Conservation (phyloP, 177 flowering plant genomes). For the Telopea speciosissima region DNA sequence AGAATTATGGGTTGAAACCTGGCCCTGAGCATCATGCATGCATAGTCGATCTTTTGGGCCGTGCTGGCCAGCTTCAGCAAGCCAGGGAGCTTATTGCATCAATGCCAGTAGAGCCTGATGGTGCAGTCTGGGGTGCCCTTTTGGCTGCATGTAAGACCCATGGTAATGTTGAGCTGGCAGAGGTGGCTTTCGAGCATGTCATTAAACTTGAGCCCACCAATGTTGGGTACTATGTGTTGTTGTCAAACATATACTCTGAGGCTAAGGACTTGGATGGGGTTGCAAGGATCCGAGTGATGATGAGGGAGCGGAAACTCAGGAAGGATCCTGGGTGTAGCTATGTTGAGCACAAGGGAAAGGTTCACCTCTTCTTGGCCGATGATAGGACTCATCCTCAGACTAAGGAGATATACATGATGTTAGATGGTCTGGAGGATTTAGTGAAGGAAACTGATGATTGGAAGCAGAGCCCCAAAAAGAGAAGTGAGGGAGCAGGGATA, state of each 20-base stretch:
- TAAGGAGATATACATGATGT: constrained; percentile 37
- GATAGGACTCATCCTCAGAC: constrained; percentile 46
- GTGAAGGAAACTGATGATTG: constrained; percentile 16
- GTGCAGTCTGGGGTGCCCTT: constrained; percentile 79
- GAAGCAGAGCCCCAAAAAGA: constrained; percentile 11
- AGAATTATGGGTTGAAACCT: constrained; percentile 35
- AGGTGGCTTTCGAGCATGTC: constrained; percentile 48
- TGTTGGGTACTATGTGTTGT: constrained; percentile 56
- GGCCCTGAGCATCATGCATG: constrained; percentile 64
- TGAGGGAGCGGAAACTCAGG: constrained; percentile 47
- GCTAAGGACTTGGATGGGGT: constrained; percentile 42
- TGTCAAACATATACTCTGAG: constrained; percentile 54
- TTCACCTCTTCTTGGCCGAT: constrained; percentile 52
- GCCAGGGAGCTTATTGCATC: constrained; percentile 48
- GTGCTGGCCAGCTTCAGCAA: constrained; percentile 53
- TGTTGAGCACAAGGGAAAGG: constrained; percentile 43
- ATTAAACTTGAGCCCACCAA: constrained; percentile 53
- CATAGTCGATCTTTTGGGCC: constrained; percentile 62
- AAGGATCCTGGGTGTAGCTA: constrained; percentile 69
- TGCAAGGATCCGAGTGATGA: constrained; percentile 42
- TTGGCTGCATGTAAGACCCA: constrained; percentile 67
- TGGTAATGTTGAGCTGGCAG: constrained; percentile 48
- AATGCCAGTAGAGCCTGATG: constrained; percentile 54
- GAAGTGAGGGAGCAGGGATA: constrained; percentile 19
- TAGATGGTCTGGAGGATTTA: constrained; percentile 38